phyloP scores from a whole-genome alignment of 257 asterid species.

The Solanum medicagineum region DNA sequence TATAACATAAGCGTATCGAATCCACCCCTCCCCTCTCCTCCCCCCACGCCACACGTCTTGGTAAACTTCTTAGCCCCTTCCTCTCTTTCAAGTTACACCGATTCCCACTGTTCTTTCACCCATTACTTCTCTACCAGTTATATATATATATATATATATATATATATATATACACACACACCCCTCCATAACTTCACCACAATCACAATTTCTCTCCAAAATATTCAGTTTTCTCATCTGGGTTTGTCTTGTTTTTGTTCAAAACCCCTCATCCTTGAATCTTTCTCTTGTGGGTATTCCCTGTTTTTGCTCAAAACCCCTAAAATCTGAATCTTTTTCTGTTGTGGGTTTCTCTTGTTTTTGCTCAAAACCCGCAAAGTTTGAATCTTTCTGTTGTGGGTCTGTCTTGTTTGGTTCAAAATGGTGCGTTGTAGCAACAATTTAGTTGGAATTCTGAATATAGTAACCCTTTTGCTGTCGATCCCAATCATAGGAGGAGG shows the following conservation, averaged over 20 bases:
- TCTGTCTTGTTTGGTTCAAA: background rate
- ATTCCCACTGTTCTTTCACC: background rate
- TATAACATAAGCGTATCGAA: too few species aligned
- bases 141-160: background rate
- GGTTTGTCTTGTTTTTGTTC: background rate
- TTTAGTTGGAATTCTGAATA: constrained; percentile 55
- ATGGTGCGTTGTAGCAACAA: constrained; percentile 79
- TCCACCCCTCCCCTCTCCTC: too few species aligned
- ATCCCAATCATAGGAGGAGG: constrained; percentile 80
- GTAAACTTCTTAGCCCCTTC: background rate
- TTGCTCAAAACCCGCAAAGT: background rate
- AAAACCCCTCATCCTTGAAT: background rate
- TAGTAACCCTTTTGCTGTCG: constrained; percentile 50
- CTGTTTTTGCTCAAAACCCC: background rate
- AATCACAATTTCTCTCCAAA: background rate
- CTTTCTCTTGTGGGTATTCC: background rate
- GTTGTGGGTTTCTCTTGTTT: background rate
- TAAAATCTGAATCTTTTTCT: background rate
- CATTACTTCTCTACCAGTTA: background rate
- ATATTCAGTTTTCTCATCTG: background rate
- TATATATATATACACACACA: background rate
- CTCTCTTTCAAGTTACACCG: background rate
- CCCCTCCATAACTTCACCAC: background rate
- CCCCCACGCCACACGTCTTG: too few species aligned
- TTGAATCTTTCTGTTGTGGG: background rate